These are phyloP conservation scores for Chaetoceros muelleri DNA, from an alignment of 108 stramenopile genomes.

Conservation along the genomic window DNA sequence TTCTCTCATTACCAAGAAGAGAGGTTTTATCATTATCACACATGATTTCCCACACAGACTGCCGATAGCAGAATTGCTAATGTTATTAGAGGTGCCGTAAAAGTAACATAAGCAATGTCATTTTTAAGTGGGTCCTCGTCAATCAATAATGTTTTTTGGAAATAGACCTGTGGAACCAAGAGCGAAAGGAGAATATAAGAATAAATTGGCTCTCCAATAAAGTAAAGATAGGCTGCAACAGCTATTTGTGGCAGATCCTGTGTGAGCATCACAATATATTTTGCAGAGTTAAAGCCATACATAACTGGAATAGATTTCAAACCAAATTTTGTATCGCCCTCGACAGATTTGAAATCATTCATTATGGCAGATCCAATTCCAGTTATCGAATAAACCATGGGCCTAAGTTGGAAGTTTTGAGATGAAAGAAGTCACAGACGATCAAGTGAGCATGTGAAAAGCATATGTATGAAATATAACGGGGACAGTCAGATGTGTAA, in stretches of 20 bases:
- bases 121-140: slow-evolving; percentile 89
- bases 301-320: slow-evolving; percentile 90
- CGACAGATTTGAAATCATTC: slow-evolving; percentile 96
- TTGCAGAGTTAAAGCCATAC: slow-evolving; percentile 92
- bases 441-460: background rate
- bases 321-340: slow-evolving; percentile 88
- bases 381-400: slow-evolving; percentile 88
- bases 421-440: background rate
- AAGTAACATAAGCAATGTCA: slow-evolving; percentile 94
- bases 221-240: slow-evolving; percentile 83
- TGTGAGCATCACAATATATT: slow-evolving; percentile 84
- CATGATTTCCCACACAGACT: slow-evolving; percentile 86
- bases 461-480: background rate
- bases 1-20: too few relatives aligned
- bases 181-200: slow-evolving; percentile 67
- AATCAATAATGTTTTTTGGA: slow-evolving; percentile 84
- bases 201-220: slow-evolving; percentile 75
- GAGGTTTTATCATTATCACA: background rate
- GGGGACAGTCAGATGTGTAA: slow-evolving; percentile 6
- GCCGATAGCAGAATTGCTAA: slow-evolving; percentile 91
- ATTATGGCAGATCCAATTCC: slow-evolving; percentile 94
- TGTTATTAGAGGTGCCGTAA: slow-evolving; percentile 88
- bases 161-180: slow-evolving; percentile 86
- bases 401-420: slow-evolving; percentile 16
- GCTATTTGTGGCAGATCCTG: slow-evolving; percentile 85